Conservation (phyloP, 2,329 filamentous ascomycete genomes). For the Xylaria sp. region DNA sequence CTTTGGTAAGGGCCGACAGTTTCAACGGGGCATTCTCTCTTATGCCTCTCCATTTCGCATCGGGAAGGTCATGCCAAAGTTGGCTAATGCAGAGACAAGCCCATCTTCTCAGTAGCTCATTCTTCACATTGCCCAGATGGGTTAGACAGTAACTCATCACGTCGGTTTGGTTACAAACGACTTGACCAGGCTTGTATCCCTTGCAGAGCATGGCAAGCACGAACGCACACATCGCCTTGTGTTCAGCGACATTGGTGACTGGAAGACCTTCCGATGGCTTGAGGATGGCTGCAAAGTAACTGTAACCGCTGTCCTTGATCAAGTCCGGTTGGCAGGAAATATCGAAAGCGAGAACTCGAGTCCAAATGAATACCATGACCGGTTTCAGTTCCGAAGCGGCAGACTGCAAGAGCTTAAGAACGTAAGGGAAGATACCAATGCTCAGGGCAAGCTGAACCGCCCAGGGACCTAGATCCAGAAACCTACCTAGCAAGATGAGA, state of each 20-base stretch:
- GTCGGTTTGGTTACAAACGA: constrained; percentile 83
- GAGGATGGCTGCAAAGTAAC: constrained; percentile 91
- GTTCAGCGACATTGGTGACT: constrained; percentile 82
- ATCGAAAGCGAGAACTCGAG: constrained; percentile 89
- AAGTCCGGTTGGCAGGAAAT: constrained; percentile 89
- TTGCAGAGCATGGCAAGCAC: constrained; percentile 97
- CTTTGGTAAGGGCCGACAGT: constrained; percentile 73
- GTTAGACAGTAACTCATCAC: constrained; percentile 82
- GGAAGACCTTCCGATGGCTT: constrained; percentile 79
- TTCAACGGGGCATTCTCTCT: constrained; percentile 77
- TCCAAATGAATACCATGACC: constrained; percentile 99
- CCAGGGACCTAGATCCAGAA: constrained; percentile 94
- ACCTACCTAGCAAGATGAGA: constrained; percentile 84
- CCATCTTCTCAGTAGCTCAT: constrained; percentile 88
- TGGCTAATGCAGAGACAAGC: constrained; percentile 93
- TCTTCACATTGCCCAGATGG: constrained; percentile 80
- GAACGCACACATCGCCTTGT: constrained; percentile 98
- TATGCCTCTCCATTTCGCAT: constrained; percentile 96
- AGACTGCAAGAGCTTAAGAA: constrained; percentile 93
- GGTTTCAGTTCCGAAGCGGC: constrained; percentile 92
- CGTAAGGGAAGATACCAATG: constrained; percentile 98
- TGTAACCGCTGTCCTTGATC: constrained; percentile 93
- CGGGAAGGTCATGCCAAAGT: constrained; percentile 83
- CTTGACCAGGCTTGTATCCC: constrained; percentile 84
- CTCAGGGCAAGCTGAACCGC: constrained; percentile 96